Evolutionary conservation across 208 protist genomes (phyloP).

Genomic region (Novymonas esmeraldas): DNA sequence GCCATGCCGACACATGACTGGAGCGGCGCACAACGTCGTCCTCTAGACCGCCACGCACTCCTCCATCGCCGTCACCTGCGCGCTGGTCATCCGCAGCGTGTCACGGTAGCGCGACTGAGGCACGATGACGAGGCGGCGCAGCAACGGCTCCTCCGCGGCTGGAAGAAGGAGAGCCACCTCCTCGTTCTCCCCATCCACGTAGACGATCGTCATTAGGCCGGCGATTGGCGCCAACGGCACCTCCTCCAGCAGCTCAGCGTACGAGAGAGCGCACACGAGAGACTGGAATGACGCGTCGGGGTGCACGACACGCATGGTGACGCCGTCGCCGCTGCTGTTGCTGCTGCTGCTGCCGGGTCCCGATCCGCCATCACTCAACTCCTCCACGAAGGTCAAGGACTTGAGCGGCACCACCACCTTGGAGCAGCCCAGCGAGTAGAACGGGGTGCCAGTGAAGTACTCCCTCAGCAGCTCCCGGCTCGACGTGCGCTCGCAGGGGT

Average conservation of each 20-base stretch:
- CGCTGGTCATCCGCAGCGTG: constrained; percentile 48
- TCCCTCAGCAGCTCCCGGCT: constrained; percentile 39
- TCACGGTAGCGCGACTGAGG: constrained; percentile 36
- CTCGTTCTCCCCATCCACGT: constrained; percentile 75
- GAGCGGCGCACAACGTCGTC: neutral
- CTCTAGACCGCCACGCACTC: constrained; percentile 56
- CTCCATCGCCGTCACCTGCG: constrained; percentile 55
- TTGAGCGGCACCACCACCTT: constrained; percentile 71
- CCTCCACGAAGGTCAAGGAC: constrained; percentile 58
- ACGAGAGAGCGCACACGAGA: constrained; percentile 78
- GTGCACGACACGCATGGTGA: constrained; percentile 37
- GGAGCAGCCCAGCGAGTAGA: constrained; percentile 61
- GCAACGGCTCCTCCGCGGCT: constrained; percentile 52
- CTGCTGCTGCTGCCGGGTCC: no score
- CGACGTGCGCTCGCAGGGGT: constrained; percentile 28
- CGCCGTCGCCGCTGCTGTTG: neutral
- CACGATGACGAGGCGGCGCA: constrained; percentile 70
- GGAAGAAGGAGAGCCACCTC: constrained; percentile 76
- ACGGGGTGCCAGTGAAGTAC: constrained; percentile 72
- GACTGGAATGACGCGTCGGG: constrained; percentile 27
- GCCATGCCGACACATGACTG: no score
- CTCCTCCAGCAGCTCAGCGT: constrained; percentile 79
- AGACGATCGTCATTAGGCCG: constrained; percentile 59
- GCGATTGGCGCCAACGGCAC: constrained; percentile 75
- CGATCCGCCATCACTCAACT: constrained; percentile 19